phyloP scores from a whole-genome alignment of 2,329 filamentous ascomycete genomes.

The Botrytis cinerea region DNA sequence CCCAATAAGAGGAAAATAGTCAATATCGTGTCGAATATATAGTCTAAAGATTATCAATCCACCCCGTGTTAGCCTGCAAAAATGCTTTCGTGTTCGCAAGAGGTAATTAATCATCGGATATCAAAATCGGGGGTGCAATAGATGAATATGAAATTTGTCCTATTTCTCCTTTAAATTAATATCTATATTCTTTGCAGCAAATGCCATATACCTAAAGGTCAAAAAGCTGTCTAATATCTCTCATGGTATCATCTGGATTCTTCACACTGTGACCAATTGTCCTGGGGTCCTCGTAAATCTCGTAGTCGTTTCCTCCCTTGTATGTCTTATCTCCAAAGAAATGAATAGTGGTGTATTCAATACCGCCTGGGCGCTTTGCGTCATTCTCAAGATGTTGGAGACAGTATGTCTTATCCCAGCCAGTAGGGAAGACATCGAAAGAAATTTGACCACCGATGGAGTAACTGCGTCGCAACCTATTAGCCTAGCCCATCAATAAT shows the following conservation, averaged over 20 bases:
- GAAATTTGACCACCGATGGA: conserved; percentile 97
- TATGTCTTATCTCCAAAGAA: conserved; percentile 98
- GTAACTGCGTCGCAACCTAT: conserved; percentile 56
- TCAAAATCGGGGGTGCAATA: not conserved
- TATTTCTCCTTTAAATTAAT: conserved; percentile 4
- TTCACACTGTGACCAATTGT: conserved; percentile 84
- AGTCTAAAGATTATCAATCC: not conserved
- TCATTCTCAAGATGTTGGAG: conserved; percentile 83
- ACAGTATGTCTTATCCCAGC: conserved; percentile 99
- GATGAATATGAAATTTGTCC: not conserved
- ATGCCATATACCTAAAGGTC: conserved; percentile 50
- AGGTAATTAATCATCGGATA: not conserved
- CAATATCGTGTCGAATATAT: not conserved
- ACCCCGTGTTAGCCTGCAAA: not conserved
- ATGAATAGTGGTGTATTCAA: conserved; percentile 85
- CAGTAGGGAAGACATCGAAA: conserved; percentile 94
- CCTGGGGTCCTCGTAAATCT: conserved; percentile 82
- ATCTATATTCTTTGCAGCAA: not conserved
- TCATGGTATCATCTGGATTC: conserved; percentile 79
- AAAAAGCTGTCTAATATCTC: conserved; percentile 79
- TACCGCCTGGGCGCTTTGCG: conserved; percentile 65
- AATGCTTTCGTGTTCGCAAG: not conserved
- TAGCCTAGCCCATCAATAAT: not conserved
- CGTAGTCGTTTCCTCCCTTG: conserved; percentile 90
- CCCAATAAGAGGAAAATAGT: not conserved